These are phyloP conservation scores for Claviceps arundinis DNA, from an alignment of 2,329 filamentous ascomycete genomes.

Conservation along the genomic window DNA sequence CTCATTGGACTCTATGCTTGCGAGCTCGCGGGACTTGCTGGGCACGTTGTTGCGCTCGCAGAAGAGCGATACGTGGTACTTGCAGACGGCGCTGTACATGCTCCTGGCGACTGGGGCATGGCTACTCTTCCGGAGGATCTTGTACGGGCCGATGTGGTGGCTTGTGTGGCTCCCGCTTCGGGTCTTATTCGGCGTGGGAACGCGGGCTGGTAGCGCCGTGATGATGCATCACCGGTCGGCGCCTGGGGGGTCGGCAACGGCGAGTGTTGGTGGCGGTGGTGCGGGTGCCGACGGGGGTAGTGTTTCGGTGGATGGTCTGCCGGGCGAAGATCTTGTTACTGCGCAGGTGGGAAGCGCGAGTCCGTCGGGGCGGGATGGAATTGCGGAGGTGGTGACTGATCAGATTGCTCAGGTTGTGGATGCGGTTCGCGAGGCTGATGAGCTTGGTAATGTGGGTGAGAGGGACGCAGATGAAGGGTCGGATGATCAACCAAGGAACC, in stretches of 20 bases:
- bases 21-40: conserved; percentile 61
- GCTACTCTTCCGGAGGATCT: conserved; percentile 69
- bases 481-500: conserved; percentile 9
- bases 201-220: conserved; percentile 41
- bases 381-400: conserved; percentile 32
- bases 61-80: conserved; percentile 97
- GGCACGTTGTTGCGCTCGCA: conserved; percentile 70
- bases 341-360: conserved; percentile 25
- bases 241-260: conserved; percentile 12
- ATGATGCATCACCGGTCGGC: conserved; percentile 19
- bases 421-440: conserved; percentile 23
- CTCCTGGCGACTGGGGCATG: conserved; percentile 65
- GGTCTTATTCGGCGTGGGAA: conserved; percentile 44
- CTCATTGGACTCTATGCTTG: conserved; percentile 63
- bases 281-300: conserved; percentile 7
- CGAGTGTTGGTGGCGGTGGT: conserved; percentile 13
- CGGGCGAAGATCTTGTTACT: conserved; percentile 34
- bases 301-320: conserved; percentile 21
- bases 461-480: conserved; percentile 6
- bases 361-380: conserved; percentile 9
- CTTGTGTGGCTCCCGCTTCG: conserved; percentile 73
- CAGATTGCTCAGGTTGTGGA: conserved; percentile 43
- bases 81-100: conserved; percentile 79
- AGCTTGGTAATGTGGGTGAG: conserved; percentile 13
- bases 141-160: conserved; percentile 89